Evolutionary conservation across 140 eudicot genomes (phyloP), one percentile per base, ranked within the genome.

Genomic region (Oenanthe javanica): DNA sequence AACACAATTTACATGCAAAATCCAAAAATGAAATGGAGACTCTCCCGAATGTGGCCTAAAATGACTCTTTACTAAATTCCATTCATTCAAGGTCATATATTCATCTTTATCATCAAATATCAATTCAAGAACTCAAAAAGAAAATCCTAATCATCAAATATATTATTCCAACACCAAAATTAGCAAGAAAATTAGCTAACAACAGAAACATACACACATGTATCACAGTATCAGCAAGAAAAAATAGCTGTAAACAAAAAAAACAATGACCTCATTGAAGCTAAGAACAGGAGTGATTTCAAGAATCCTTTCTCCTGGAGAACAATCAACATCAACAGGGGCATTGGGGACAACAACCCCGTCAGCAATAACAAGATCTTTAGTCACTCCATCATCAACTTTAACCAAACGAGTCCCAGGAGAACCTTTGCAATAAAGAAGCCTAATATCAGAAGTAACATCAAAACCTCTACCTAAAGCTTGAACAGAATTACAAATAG

Each of bases 381-480:
- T 84, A 2, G 89, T 84, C 67, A 83, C 89, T 27, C 82, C 80
- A 59, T 92, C 90, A 88, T 92, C 91, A 50, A 94, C 75, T 47
- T 85, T 87, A 88, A 94, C 87, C 80, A 94, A 87, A 12, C 92
- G 82, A 61, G 95, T 87, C 72, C 95, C 92, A 82, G 97, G 96
- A 15, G 93, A 86, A 0, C 98, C 98, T 77, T 94, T 94, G 82
- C 98, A 94, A 83, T 94, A 94, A 79, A 94, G 80, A 77, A 94
- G 90, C 84, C 98, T 87, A 82, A 92, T 92, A 81, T 94, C 98
- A 73, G 96, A 94, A 1, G 96, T 92, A 69, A 94, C 98, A 83
- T 94, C 98, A 88, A 94, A 94, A 4, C 98, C 98, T 83, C 98
- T 86, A 25, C 98, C 98, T 52, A 94, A 81, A 5, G 97, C 97